Evolutionary conservation across 345 rosid species (phyloP).

Genomic region (Trapa incisa): DNA sequence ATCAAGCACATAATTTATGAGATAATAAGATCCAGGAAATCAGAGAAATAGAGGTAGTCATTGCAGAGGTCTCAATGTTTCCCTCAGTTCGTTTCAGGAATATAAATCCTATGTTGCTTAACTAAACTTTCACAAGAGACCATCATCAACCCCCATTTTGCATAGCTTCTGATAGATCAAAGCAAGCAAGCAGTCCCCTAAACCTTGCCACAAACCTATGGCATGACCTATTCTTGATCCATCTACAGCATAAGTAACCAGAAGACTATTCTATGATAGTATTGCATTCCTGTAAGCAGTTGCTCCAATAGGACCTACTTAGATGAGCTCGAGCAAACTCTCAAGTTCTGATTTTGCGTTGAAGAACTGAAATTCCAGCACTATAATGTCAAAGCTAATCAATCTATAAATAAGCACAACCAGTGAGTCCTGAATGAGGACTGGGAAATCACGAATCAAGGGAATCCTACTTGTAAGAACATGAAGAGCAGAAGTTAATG

Average conservation of each 20-base stretch:
- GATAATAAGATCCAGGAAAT: background rate
- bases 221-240: background rate
- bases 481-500: conserved; percentile 76
- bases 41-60: background rate
- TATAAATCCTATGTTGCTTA: background rate
- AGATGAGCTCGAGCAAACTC: background rate
- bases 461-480: conserved; percentile 49
- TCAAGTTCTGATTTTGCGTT: background rate
- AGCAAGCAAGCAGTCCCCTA: background rate
- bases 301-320: background rate
- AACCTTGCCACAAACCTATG: background rate
- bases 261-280: background rate
- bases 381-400: background rate
- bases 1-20: background rate
- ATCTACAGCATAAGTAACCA: background rate
- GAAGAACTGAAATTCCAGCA: background rate
- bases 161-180: background rate
- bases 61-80: background rate
- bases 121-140: background rate
- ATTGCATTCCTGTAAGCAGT: background rate
- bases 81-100: background rate
- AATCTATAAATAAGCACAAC: background rate
- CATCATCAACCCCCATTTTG: background rate
- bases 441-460: background rate
- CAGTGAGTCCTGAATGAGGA: background rate